A percentile compares a stretch with the other conserved stretches of the same genome.
These are phyloP conservation scores for Lithohypha guttulata DNA, from an alignment of 2,329 filamentous ascomycete species.

Conservation along the genomic window DNA sequence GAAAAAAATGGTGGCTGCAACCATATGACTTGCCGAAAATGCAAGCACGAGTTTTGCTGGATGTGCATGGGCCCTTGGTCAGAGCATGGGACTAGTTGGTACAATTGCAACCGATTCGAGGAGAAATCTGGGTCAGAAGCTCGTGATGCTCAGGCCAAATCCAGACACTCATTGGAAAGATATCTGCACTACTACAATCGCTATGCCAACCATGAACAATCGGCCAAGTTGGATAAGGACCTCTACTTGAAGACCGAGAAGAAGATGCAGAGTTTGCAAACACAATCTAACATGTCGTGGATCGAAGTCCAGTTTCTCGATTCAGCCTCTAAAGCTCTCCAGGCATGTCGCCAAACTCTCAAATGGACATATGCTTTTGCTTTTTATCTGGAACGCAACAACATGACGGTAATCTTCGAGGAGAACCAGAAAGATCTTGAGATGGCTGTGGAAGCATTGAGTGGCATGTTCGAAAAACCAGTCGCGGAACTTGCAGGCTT, in stretches of 20 bases:
- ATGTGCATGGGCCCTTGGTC: conserved; percentile 99
- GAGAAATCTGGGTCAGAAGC: conserved; percentile 90
- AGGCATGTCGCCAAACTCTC: conserved; percentile 93
- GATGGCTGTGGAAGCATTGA: conserved; percentile 90
- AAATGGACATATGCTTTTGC: conserved; percentile 99
- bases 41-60: conserved; percentile 96
- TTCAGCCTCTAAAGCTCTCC: conserved; percentile 81
- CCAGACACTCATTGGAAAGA: conserved; percentile 80
- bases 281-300: conserved; percentile 92
- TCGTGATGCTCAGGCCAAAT: conserved; percentile 82
- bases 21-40: conserved; percentile 95
- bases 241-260: conserved; percentile 93
- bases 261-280: conserved; percentile 96
- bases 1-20: conserved; percentile 98
- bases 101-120: conserved; percentile 96
- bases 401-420: conserved; percentile 92
- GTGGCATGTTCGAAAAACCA: conserved; percentile 99
- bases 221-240: conserved; percentile 90
- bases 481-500: conserved; percentile 73
- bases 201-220: conserved; percentile 97
- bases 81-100: conserved; percentile 97
- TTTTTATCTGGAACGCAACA: conserved; percentile 92
- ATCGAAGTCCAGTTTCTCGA: conserved; percentile 98
- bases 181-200: conserved; percentile 99
- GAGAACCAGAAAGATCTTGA: conserved; percentile 98